Percentiles rank a stretch among this genome's conserved stretches.
Conservation (phyloP, 768 basidiomycete species). For the Rhodotorula taiwanensis region DNA sequence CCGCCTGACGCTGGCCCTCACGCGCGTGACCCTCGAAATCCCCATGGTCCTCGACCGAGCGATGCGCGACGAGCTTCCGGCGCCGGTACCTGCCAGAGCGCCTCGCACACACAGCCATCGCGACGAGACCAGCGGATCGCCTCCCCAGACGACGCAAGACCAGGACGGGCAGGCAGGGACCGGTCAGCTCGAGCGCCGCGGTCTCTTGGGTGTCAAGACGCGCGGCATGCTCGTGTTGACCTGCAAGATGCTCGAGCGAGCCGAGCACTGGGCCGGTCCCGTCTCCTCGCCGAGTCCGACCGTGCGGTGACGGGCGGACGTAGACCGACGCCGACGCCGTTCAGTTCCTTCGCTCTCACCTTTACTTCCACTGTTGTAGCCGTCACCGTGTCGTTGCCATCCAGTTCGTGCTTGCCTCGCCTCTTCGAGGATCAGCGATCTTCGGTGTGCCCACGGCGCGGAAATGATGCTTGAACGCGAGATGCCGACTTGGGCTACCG, state of each 20-base stretch:
- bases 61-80: conserved; percentile 48
- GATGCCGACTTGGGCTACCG: no score
- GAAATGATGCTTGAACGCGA: no score
- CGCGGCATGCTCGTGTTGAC: conserved; percentile 36
- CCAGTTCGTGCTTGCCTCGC: no score
- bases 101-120: background rate
- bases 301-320: no score
- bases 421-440: no score
- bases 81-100: background rate
- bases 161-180: conserved; percentile 5
- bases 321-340: no score
- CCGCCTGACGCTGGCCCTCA: conserved; percentile 67
- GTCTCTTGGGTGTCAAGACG: conserved; percentile 31
- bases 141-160: background rate
- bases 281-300: no score
- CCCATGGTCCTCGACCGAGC: conserved; percentile 69
- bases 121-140: background rate
- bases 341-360: no score
- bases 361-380: no score
- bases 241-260: conserved; percentile 30
- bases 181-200: conserved; percentile 31
- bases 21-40: conserved; percentile 65
- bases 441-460: no score
- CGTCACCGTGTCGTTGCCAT: no score
- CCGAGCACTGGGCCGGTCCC: conserved; percentile 20